Conservation (phyloP, 805 yeast genomes). For the Sugiyamaella marilandica region DNA sequence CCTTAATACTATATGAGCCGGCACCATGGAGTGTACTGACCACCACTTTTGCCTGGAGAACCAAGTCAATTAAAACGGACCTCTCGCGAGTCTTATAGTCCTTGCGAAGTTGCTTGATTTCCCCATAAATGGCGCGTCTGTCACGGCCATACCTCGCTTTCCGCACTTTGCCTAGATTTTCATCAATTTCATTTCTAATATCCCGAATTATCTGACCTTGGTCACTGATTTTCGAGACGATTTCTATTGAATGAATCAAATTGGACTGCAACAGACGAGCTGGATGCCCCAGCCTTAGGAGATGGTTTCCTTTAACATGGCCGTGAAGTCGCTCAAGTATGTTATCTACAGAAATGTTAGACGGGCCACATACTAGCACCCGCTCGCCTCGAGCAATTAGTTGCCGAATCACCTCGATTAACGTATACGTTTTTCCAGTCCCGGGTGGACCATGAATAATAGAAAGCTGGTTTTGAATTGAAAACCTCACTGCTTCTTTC, state of each 20-base stretch:
- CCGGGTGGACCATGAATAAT: conserved; percentile 82
- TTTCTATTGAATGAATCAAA: conserved; percentile 69
- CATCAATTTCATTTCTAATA: conserved; percentile 65
- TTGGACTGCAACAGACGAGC: conserved; percentile 67
- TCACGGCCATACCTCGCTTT: conserved; percentile 62
- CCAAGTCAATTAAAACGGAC: conserved; percentile 53
- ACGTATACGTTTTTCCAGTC: conserved; percentile 78
- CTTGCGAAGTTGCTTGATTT: conserved; percentile 61
- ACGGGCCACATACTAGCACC: conserved; percentile 88
- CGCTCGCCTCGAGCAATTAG: conserved; percentile 49
- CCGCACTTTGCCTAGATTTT: conserved; percentile 45
- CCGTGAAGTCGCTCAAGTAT: conserved; percentile 67
- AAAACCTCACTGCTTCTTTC: conserved; percentile 61
- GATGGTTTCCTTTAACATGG: conserved; percentile 40
- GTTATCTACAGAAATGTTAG: conserved; percentile 89
- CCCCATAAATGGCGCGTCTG: conserved; percentile 60
- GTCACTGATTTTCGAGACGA: conserved; percentile 55
- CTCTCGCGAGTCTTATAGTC: conserved; percentile 66
- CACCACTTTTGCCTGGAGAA: conserved; percentile 61
- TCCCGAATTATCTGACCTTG: conserved; percentile 61
- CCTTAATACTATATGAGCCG: conserved; percentile 63
- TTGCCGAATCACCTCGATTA: conserved; percentile 77
- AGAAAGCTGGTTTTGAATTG: conserved; percentile 47
- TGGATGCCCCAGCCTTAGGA: conserved; percentile 92
- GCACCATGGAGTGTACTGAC: conserved; percentile 87